Evolutionary conservation across 1,284 basidiomycete genomes (phyloP), one percentile per base, ranked within the genome.

Genomic region (Austroboletus novae-zelandiae): DNA sequence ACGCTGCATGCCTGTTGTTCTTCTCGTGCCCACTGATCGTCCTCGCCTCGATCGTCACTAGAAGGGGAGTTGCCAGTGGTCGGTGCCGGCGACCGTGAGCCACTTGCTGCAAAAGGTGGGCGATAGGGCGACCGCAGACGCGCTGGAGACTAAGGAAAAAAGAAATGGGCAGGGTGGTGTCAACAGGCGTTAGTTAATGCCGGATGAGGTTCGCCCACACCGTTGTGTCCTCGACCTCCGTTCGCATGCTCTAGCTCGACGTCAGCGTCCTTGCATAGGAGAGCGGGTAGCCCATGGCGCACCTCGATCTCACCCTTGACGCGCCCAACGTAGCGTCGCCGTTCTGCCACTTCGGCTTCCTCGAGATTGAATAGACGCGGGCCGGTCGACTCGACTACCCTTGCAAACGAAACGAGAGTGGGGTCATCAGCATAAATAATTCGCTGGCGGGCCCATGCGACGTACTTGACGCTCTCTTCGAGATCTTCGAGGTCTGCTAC

Each of bases 401-500:
- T 91, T 59, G 6, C 48, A 40, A 31, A 31, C 30, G 13, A 31
- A 31, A 31, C n/a, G 13, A 4, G n/a, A 25, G n/a, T 15, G 46
- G 17, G 45, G 14, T 18, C 5, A 47, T 57, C 51, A 59, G 47
- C n/a, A 49, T 40, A 37, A 15, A 34, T 27, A 31, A 8, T 27
- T 15, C 8, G 14, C 14, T 43, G n/a, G 39, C 35, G 7, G n/a
- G 15, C 18, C 25, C 48, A 25, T 14, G 35, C 37, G 4, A 17
- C 79, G 55, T 67, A 89, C 80, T 81, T 84, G 27, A 96, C 91
- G 58, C 90, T 92, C 63, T 93, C 91, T 47, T 94, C 92, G 18
- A 96, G 70, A 62, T 93, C 92, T 54, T 93, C 89, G 27, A 94
- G 65, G 70, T 96, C 93, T 0, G 88, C 84, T 63, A 93, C 89